phyloP scores from a whole-genome alignment of 352 stramenopile species.

The Phytophthora crassamura region DNA sequence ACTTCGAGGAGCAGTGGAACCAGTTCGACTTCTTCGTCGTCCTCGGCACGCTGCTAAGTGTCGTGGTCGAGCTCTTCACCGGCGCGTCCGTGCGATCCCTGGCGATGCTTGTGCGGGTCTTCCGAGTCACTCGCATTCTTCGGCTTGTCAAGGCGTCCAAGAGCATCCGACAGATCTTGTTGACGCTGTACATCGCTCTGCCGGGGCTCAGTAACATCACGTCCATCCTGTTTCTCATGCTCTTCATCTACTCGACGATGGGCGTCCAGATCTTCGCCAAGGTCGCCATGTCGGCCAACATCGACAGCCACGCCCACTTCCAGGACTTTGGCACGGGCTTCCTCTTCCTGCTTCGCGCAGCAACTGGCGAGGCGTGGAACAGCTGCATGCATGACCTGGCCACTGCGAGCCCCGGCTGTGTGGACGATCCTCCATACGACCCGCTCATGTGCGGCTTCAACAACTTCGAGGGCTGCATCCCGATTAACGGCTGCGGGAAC shows the following conservation, averaged over 20 bases:
- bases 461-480: slow-evolving; percentile 64
- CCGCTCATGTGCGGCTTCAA: slow-evolving; percentile 77
- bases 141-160: slow-evolving; percentile 88
- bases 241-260: slow-evolving; percentile 95
- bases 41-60: slow-evolving; percentile 63
- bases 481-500: slow-evolving; percentile 84
- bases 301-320: slow-evolving; percentile 93
- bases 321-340: slow-evolving; percentile 92
- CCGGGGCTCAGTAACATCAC: slow-evolving; percentile 92
- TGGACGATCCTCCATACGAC: slow-evolving; percentile 67
- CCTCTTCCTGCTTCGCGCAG: slow-evolving; percentile 89
- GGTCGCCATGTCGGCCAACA: slow-evolving; percentile 68
- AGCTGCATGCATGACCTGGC: slow-evolving; percentile 92
- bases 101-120: slow-evolving; percentile 90
- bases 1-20: slow-evolving; percentile 91
- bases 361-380: slow-evolving; percentile 95
- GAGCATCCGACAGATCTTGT: slow-evolving; percentile 87
- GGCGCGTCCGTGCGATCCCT: slow-evolving; percentile 72
- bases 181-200: slow-evolving; percentile 92
- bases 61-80: slow-evolving; percentile 64
- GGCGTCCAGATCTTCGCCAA: slow-evolving; percentile 94
- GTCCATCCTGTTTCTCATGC: slow-evolving; percentile 91
- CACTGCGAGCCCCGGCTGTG: slow-evolving; percentile 43
- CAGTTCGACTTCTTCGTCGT: slow-evolving; percentile 91
- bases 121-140: slow-evolving; percentile 90